Evolutionary conservation across 176 grass and related monocot species (phyloP).

Genomic region (sorghum (Sorghum bicolor)): DNA sequence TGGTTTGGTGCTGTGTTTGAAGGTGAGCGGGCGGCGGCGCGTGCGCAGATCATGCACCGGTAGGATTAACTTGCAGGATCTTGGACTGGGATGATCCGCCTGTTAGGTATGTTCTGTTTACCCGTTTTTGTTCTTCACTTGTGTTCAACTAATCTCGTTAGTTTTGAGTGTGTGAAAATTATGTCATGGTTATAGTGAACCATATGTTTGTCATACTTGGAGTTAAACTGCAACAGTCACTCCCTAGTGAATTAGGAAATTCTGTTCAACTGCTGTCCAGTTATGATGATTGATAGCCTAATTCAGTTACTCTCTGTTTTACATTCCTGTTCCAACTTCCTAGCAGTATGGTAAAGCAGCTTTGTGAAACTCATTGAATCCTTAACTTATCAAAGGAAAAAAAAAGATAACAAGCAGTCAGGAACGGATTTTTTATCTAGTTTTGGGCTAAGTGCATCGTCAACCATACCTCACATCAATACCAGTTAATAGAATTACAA

Average conservation of each 20-base stretch:
- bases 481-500: background rate
- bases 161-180: background rate
- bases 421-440: background rate
- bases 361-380: background rate
- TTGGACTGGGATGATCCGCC: constrained; percentile 2
- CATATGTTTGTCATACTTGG: background rate
- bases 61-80: background rate
- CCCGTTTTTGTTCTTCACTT: background rate
- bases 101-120: constrained; percentile 1
- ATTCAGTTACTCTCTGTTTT: background rate
- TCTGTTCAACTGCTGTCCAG: background rate
- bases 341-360: background rate
- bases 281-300: background rate
- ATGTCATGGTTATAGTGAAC: background rate
- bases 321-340: background rate
- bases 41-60: background rate
- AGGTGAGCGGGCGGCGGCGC: background rate
- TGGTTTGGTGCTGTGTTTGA: background rate
- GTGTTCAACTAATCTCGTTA: background rate
- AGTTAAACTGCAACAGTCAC: background rate
- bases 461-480: background rate
- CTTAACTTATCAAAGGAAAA: background rate
- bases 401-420: background rate
- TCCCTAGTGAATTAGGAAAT: background rate
- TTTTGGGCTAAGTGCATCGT: background rate